Base-by-base conservation (phyloP, 371 early-diverging fungal species). In the Mucor mucedo region DNA sequence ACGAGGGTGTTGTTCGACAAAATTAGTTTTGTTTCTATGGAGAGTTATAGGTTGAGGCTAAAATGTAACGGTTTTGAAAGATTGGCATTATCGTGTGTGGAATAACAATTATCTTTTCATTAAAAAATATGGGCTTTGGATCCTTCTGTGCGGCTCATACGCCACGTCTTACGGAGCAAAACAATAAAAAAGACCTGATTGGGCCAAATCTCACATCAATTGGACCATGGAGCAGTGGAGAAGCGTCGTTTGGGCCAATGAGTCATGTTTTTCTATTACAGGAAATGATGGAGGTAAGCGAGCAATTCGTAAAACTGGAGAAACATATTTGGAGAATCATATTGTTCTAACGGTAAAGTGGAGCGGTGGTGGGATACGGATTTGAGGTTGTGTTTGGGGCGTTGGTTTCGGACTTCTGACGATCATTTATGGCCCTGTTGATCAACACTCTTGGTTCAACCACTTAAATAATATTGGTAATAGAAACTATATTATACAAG, bases 351-450 rank as follows among this genome's bases (percentile, higher is more conserved):
- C 50, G 5, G 9, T n/a, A 1, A 63, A 63, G 49, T 56, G n/a
- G 16, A 44, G 38, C 5, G 13, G 16, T 2, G 53, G 53, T 35
- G 11, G 29, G 10, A 58, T 21, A 0, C 52, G 57, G 45, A 16
- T 63, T 32, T 63, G 57, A 57, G n/a, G 58, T 3, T 64, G 53
- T 35, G 57, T 64, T 53, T 58, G 53, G 44, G 64, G 13, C 13
- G 52, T 41, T 5, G 35, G 44, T 2, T 45, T 21, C n/a, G 60
- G 55, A 2, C 65, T 49, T 48, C 32, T 59, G 29, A 41, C 40
- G 3, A 14, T 33, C 4, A 8, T 55, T 13, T 33, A 55, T 13
- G 48, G 42, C 29, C 27, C 39, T 40, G 41, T 59, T 2, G 16
- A 59, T 8, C 63, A 65, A 21, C 45, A 28, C 28, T 30, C 58